A percentile compares a stretch with the other conserved stretches of the same genome.
phyloP scores from a whole-genome alignment of 2,329 filamentous ascomycete species.

The Claviceps pazoutovae region DNA sequence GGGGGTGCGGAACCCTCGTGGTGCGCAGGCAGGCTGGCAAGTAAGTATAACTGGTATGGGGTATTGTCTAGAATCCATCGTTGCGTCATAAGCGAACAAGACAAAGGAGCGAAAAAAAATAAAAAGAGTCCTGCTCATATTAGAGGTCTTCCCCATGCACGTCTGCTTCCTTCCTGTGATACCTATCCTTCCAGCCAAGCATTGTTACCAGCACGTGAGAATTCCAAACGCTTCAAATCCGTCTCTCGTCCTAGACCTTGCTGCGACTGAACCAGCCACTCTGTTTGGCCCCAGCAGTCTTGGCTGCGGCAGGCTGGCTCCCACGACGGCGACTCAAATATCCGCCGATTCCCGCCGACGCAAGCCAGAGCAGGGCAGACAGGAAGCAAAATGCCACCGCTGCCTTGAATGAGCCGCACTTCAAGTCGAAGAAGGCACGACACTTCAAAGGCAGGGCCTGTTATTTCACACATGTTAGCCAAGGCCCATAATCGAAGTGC shows the following conservation, averaged over 20 bases:
- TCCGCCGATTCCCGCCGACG: conserved; percentile 43
- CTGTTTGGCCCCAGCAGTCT: conserved; percentile 14
- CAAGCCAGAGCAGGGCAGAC: conserved; percentile 57
- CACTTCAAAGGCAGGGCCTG: conserved; percentile 34
- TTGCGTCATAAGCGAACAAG: neutral
- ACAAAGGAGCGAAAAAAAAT: neutral
- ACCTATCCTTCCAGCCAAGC: too few relatives aligned
- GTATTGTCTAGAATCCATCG: neutral
- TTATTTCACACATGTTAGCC: neutral
- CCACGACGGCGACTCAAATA: conserved; percentile 35
- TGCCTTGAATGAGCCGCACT: conserved; percentile 56
- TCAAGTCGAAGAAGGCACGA: conserved; percentile 46
- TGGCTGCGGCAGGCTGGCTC: conserved; percentile 17
- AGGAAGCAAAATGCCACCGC: conserved; percentile 59
- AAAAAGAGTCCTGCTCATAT: neutral
- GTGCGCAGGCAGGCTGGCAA: neutral
- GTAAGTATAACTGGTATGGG: neutral
- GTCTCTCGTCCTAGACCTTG: conserved; percentile 21
- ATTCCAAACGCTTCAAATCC: neutral
- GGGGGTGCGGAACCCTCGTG: neutral
- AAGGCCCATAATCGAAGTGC: neutral
- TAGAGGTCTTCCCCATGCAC: neutral
- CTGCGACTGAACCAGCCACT: conserved; percentile 29
- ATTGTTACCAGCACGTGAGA: neutral
- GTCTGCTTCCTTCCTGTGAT: neutral